Base-by-base conservation (phyloP, 1,284 basidiomycete genomes). In the Fomitopsis palustris region DNA sequence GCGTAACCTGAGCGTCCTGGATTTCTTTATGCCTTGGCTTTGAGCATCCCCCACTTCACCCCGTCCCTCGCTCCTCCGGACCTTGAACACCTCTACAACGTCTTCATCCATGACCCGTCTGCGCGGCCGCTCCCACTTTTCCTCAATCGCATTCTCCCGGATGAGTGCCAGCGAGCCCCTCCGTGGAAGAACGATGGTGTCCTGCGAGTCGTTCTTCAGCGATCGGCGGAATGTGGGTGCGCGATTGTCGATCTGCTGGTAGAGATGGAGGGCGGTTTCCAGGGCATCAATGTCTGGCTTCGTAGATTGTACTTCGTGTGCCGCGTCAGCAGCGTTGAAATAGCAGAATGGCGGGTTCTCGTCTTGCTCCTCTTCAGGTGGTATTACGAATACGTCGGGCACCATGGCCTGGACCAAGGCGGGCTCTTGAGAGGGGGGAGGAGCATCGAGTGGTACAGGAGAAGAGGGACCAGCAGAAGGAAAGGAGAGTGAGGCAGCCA, bases 291-390 rank as follows among this genome's bases (percentile, higher is more conserved):
- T 70, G 70, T 82, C 76, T 4, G 75, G 70, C 58, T 62, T 60
- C 35, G 75, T 75, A 29, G 73, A 67, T 45, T 72, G 70, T 57
- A 62, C 64, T 16, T 63, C 56, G 55, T 67, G 62, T 58, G 65
- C 64, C 54, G 71, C 66, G 55, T 72, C 72, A 33, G 76, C 74
- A 12, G 87, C 86, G 67, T 89, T 81, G 68, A 87, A 88, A 68
- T 77, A 87, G 67, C 84, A 86, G 78, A 81, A 88, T 8, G 86
- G 79, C 8, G 84, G 84, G 12, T 74, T 78, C 19, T 74, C 68
- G 27, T 75, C 71, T 49, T 83, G 75, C 66, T 90, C 87, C 69
- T 90, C 88, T 67, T 86, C 88, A 29, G 88, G 88, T 12, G 88
- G 88, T 42, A 83, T 77, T 35, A 90, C 82, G 64, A 86, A 84